Evolutionary conservation across 108 stramenopile species (phyloP), one percentile per base, ranked within the genome.

Genomic region (Parietichytrium sp.): DNA sequence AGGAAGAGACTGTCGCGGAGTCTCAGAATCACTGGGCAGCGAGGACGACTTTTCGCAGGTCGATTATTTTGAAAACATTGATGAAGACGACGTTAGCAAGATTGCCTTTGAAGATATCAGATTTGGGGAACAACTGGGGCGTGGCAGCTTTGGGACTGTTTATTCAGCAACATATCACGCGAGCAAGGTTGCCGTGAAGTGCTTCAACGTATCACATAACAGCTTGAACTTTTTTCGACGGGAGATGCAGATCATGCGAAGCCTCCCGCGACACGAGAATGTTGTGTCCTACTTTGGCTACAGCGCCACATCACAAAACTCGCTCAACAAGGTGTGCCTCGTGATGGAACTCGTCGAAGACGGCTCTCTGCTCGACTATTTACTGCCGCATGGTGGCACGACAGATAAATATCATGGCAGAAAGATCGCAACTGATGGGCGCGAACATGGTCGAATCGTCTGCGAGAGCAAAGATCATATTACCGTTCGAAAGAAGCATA

Each of bases 211-310:
- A 33, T 10, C 45, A 33, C 7, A 13, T 72, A 6, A 72, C 38
- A 33, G 61, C 61, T 6, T 42, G 61, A 16, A 42, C 61, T 23
- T 72, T 72, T 72, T 72, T 72, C 61, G 61, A 6, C 61, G 61
- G 6, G 61, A 72, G 20, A 42, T 42, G 6, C 61, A 72, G 33
- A 42, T 72, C 6, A 72, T 72, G 61, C 61, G 61, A 16, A 42
- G 61, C 15, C 61, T 72, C 0, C 61, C 61, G 3, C 20, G 38
- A 10, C 61, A 72, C 20, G 16, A 10, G 20, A 72, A 72, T 27
- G 3, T 72, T n/a, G 61, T 72, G 1, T 72, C 61, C 8, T 72
- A 45, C 25, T 72, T 45, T 2, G 61, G 61, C 10, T 45, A 45
- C 38, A 72, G 61, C 42, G 36, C 61, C 10, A 33, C 36, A 25